Evolutionary conservation across 768 basidiomycete genomes (phyloP).

Genomic region (Lactarius akahatsu): DNA sequence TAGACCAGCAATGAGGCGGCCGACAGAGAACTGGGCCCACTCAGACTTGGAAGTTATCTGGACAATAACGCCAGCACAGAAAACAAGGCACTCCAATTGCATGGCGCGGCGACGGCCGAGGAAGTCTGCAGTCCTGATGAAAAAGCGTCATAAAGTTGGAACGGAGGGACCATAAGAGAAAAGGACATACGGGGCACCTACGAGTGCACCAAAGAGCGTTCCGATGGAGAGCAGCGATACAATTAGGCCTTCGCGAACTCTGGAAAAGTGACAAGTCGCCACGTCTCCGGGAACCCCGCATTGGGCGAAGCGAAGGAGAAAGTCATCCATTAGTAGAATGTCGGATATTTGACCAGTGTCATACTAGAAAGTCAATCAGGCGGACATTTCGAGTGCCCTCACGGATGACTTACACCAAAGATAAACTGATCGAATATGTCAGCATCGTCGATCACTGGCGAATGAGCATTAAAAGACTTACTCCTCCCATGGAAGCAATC

Average conservation of each 20-base stretch:
- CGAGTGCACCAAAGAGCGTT: conserved; percentile 59
- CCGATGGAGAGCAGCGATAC: conserved; percentile 72
- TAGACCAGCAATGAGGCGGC: conserved; percentile 63
- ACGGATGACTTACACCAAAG: conserved; percentile 32
- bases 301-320: conserved; percentile 59
- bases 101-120: conserved; percentile 69
- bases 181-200: conserved; percentile 56
- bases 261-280: conserved; percentile 51
- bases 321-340: conserved; percentile 71
- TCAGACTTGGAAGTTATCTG: conserved; percentile 49
- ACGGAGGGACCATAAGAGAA: not conserved
- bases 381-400: not conserved
- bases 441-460: not conserved
- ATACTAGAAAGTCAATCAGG: conserved; percentile 39
- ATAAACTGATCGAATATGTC: conserved; percentile 27
- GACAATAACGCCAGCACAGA: conserved; percentile 60
- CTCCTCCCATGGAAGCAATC: conserved; percentile 68
- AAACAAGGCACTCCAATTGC: conserved; percentile 55
- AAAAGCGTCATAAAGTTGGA: conserved; percentile 6
- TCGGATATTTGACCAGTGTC: conserved; percentile 80
- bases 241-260: conserved; percentile 61
- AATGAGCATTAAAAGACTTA: conserved; percentile 19
- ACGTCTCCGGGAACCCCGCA: conserved; percentile 44
- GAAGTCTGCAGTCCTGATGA: conserved; percentile 55
- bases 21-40: conserved; percentile 70